Base-by-base conservation (phyloP, 768 basidiomycete species). In the Suillus alpinus region DNA sequence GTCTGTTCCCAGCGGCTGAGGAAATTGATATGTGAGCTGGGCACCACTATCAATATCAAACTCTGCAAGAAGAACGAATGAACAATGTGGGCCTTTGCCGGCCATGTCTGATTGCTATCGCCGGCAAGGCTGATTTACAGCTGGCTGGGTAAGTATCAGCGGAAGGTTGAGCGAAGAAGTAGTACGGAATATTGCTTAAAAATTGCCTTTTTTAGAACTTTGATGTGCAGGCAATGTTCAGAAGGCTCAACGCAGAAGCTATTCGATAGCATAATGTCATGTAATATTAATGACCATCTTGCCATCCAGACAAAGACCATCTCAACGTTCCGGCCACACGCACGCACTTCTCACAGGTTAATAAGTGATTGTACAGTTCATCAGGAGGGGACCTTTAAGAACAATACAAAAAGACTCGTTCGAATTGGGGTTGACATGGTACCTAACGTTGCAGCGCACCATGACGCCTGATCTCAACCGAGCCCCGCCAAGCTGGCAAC, bases 1-100 rank as follows among this genome's bases (percentile, higher is more conserved):
- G 82, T 98, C 93, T 60, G 92, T 87, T 10, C 96, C 97, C 39
- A 97, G 81, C 13, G 94, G 92, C 69, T 92, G 92, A 10, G 97
- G 97, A 70, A 96, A 98, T 75, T 98, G 94, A 74, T 97, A 95
- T 44, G 93, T 90, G 63, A 99, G 81, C 65, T 94, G 91, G 3
- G 95, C 92, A 37, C 97, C 97, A 60, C 91, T 86, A 70, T 94
- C 88, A 65, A 99, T 98, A 79, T 99, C 93, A 78, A 99, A 99
- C 74, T 98, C 97, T n/a, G 97, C 97, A 57, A 98, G 84, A 52
- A 99, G 81, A 62, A 97, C 90, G 76, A 95, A 98, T 20, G 94
- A 92, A 67, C 91, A 92, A 73, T 92, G 91, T 60, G 90, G 85
- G 43, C 84, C 83, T 77, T 83, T 81, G 76, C 79, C 80, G 56